Conservation (phyloP, 2,329 filamentous ascomycete genomes). For the Neophaeococcomyces mojaviensis region DNA sequence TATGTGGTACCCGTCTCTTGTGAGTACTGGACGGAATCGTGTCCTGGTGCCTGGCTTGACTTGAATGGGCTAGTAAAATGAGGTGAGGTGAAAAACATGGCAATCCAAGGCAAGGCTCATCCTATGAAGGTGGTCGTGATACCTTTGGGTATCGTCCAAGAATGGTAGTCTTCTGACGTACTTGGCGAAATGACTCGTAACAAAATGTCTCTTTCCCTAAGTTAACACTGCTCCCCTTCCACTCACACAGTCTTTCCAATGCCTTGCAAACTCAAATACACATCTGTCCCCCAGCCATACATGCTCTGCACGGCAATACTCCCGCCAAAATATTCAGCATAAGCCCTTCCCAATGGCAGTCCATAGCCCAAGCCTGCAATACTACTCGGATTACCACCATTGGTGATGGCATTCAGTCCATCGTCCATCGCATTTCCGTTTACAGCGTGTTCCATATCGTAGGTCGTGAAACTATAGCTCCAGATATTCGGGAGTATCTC, state of each 20-base stretch:
- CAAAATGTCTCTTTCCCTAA: no score
- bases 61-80: no score
- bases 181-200: no score
- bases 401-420: conserved; percentile 68
- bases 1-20: no score
- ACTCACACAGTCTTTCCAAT: conserved; percentile 45
- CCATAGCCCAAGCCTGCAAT: conserved; percentile 94
- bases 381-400: conserved; percentile 65
- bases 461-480: conserved; percentile 97
- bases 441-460: conserved; percentile 58
- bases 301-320: conserved; percentile 92
- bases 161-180: no score
- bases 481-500: conserved; percentile 81
- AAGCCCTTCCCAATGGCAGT: conserved; percentile 79
- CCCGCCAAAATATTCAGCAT: conserved; percentile 96
- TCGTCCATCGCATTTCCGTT: conserved; percentile 43
- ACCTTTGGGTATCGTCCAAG: no score
- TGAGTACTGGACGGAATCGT: no score
- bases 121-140: no score
- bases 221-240: no score
- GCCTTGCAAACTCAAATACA: conserved; percentile 54
- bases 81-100: no score
- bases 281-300: conserved; percentile 80
- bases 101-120: no score
- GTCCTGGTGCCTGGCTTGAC: no score